Conservation (phyloP, 2,329 filamentous ascomycete genomes). For the Paraphaeosphaeria minitans region DNA sequence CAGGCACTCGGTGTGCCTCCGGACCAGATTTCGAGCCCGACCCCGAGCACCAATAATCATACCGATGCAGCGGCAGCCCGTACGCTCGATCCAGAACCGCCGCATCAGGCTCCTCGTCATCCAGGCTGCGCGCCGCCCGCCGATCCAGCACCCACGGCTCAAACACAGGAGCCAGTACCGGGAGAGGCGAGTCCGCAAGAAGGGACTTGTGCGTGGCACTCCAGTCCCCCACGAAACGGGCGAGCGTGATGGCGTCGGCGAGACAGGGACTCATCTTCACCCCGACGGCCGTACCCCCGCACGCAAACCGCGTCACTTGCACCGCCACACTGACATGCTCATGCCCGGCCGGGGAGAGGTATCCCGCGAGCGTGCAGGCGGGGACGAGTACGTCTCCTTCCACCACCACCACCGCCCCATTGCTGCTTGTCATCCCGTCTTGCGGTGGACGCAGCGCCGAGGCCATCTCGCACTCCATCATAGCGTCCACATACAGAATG, state of each 20-base stretch:
- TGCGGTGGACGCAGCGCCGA: neutral
- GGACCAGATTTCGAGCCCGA: neutral
- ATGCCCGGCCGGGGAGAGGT: neutral
- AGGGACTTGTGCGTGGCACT: neutral
- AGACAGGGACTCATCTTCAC: neutral
- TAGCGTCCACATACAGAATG: neutral
- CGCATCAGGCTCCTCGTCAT: neutral
- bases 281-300: neutral
- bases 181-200: neutral
- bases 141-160: neutral
- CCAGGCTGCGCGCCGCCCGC: neutral
- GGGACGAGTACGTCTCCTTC: neutral
- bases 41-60: slow-evolving; percentile 1
- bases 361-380: neutral
- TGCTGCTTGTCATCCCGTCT: neutral
- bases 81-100: neutral
- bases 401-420: neutral
- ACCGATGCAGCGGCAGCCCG: neutral
- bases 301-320: neutral
- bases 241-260: neutral
- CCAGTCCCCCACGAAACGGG: slow-evolving; percentile 3
- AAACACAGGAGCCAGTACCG: neutral
- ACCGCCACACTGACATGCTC: neutral
- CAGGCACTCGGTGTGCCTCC: neutral
- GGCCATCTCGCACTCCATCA: neutral